Conservation (phyloP, 2,329 filamentous ascomycete species). For the Pyrenophora teres region DNA sequence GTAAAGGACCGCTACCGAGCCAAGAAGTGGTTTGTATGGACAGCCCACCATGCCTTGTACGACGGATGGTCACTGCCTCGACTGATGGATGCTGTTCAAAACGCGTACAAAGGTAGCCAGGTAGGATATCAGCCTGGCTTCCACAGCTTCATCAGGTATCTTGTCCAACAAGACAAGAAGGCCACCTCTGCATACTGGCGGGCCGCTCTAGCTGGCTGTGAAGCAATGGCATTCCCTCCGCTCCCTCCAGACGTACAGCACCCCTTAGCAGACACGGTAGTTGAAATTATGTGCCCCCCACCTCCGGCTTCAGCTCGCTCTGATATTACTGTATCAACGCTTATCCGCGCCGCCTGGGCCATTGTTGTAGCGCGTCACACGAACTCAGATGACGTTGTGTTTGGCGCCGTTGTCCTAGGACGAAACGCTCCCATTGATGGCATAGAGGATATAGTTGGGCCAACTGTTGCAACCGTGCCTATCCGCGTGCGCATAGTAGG, state of each 20-base stretch:
- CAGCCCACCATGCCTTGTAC: too few species aligned
- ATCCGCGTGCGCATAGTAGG: slow-evolving; percentile 28
- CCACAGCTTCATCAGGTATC: slow-evolving; percentile 27
- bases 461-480: slow-evolving; percentile 49
- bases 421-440: neutral
- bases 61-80: slow-evolving; percentile 31
- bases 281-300: slow-evolving; percentile 1
- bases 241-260: slow-evolving; percentile 11
- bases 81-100: slow-evolving; percentile 8
- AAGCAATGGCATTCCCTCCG: slow-evolving; percentile 3
- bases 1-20: neutral
- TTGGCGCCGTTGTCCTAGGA: neutral
- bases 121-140: too few species aligned
- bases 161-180: neutral
- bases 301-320: too few species aligned
- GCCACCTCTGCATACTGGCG: neutral
- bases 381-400: neutral
- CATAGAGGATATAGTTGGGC: slow-evolving; percentile 42
- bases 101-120: slow-evolving; percentile 5
- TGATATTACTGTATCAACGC: too few species aligned
- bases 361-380: slow-evolving; percentile 24
- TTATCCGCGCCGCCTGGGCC: too few species aligned
- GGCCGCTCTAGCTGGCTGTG: neutral
- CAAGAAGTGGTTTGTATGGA: too few species aligned
- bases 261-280: too few species aligned